Conservation (phyloP, 257 asterid genomes). For the Linaria vulgaris region DNA sequence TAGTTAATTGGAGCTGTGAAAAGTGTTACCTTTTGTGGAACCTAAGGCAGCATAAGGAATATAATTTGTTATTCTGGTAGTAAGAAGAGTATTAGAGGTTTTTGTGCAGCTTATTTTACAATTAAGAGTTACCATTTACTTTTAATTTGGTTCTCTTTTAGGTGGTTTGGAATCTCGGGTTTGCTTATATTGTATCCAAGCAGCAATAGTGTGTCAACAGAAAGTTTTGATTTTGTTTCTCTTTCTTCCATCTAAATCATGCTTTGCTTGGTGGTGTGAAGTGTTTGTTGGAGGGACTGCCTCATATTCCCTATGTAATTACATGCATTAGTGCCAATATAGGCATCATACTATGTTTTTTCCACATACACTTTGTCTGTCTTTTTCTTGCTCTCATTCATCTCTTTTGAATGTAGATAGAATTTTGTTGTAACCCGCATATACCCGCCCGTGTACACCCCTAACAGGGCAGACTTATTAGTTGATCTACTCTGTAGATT, state of each 20-base stretch:
- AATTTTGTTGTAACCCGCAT: no score
- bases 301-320: no score
- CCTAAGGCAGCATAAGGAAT: conserved; percentile 25
- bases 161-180: conserved; percentile 47
- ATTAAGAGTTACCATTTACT: conserved; percentile 22
- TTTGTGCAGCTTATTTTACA: conserved; percentile 14
- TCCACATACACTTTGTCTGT: no score
- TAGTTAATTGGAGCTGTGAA: no score
- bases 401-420: no score
- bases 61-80: conserved; percentile 11
- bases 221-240: conserved; percentile 33
- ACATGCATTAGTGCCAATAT: no score
- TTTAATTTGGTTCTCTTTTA: conserved; percentile 35
- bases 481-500: no score
- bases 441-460: no score
- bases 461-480: no score
- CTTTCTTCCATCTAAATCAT: conserved; percentile 20
- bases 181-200: conserved; percentile 69
- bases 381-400: no score
- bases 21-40: no score
- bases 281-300: conserved; percentile 32
- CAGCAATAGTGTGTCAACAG: conserved; percentile 25
- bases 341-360: no score
- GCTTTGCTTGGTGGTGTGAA: conserved; percentile 31
- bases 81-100: conserved; percentile 3